Percentiles rank a stretch among this genome's conserved stretches.
phyloP scores from a whole-genome alignment of 2,329 filamentous ascomycete genomes.

The Neofusicoccum sp. region DNA sequence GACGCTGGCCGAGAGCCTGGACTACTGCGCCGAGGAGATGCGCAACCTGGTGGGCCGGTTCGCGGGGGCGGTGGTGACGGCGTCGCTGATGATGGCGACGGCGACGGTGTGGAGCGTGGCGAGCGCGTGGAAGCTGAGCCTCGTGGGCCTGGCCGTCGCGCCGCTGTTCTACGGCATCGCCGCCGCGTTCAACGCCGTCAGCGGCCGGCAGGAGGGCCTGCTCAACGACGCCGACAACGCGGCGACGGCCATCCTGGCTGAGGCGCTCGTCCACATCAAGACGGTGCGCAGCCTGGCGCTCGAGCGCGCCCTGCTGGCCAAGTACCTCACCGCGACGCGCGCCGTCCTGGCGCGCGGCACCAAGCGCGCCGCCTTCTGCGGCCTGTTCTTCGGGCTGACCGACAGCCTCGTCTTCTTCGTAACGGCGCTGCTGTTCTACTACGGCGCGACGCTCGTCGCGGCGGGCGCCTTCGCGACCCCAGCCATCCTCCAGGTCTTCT shows the following conservation, averaged over 20 bases:
- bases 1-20: slow-evolving; percentile 68
- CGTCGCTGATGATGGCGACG: slow-evolving; percentile 64
- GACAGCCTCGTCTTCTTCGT: slow-evolving; percentile 71
- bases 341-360: slow-evolving; percentile 61
- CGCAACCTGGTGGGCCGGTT: slow-evolving; percentile 78
- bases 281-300: slow-evolving; percentile 74
- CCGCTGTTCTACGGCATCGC: slow-evolving; percentile 68
- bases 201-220: slow-evolving; percentile 68
- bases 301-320: slow-evolving; percentile 67
- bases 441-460: slow-evolving; percentile 66
- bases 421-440: slow-evolving; percentile 80
- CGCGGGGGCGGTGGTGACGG: slow-evolving; percentile 65
- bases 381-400: slow-evolving; percentile 73
- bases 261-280: slow-evolving; percentile 75
- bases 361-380: slow-evolving; percentile 64
- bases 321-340: slow-evolving; percentile 56
- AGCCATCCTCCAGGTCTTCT: slow-evolving; percentile 70
- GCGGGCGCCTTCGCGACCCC: slow-evolving; percentile 51
- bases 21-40: slow-evolving; percentile 84
- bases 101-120: slow-evolving; percentile 71
- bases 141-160: slow-evolving; percentile 68
- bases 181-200: slow-evolving; percentile 63
- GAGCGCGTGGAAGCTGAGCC: slow-evolving; percentile 75
- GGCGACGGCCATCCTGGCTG: slow-evolving; percentile 64
- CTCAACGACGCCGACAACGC: slow-evolving; percentile 63